Evolutionary conservation across 2,329 filamentous ascomycete genomes (phyloP).

Genomic region (Stagonosporopsis vannaccii): DNA sequence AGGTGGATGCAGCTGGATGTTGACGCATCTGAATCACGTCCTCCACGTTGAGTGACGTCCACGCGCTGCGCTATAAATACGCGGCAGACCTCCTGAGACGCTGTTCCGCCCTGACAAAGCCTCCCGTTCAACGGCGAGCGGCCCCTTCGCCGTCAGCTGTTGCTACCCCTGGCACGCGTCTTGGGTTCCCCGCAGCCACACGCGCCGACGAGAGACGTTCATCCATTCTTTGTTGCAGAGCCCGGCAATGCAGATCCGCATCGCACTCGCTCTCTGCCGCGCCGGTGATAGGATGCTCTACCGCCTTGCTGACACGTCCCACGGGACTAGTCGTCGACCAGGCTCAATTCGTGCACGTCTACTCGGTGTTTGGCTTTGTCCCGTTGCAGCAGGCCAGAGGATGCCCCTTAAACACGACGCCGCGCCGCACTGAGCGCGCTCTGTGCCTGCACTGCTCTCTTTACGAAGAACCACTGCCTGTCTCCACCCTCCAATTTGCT

Average conservation of each 20-base stretch:
- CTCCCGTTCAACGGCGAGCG: conserved; percentile 15
- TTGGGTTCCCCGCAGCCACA: conserved; percentile 11
- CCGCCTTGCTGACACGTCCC: conserved; percentile 33
- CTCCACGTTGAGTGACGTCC: conserved; percentile 13
- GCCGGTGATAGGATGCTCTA: conserved; percentile 19
- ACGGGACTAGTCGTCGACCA: conserved; percentile 24
- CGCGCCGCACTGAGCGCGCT: conserved; percentile 12
- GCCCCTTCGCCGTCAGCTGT: conserved; percentile 7
- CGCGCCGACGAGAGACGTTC: not conserved
- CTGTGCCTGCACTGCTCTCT: conserved; percentile 3
- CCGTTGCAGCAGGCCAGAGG: conserved; percentile 11
- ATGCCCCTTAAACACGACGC: conserved; percentile 16
- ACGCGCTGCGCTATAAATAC: conserved; percentile 19
- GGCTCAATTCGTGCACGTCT: conserved; percentile 15
- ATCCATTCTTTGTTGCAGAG: conserved; percentile 10
- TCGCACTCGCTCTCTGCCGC: conserved; percentile 16
- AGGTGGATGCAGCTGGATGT: not conserved
- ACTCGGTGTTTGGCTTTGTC: conserved; percentile 10
- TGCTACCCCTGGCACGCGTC: conserved; percentile 17
- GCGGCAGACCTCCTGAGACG: conserved; percentile 11
- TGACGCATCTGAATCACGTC: not conserved
- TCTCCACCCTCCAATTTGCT: conserved; percentile 8
- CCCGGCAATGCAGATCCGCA: conserved; percentile 15
- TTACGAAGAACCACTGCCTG: conserved; percentile 1
- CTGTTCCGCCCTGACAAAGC: conserved; percentile 17